phyloP scores from a whole-genome alignment of 495 filamentous ascomycete genomes.

The Lepraria neglecta region DNA sequence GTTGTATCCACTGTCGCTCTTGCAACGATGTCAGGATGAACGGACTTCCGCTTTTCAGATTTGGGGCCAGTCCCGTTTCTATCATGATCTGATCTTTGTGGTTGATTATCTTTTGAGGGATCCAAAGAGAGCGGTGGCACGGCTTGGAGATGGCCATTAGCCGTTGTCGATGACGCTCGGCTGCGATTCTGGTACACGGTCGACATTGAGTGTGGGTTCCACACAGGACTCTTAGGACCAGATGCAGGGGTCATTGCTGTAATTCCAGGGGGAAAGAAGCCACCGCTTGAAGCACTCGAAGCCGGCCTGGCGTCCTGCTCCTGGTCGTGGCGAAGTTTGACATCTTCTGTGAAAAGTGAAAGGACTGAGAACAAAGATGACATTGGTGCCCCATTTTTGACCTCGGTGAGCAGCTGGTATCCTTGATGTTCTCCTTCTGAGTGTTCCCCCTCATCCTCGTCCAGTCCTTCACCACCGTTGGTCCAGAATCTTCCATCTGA shows the following conservation, averaged over 20 bases:
- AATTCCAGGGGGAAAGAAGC: constrained; percentile 29
- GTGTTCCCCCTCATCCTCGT: constrained; percentile 62
- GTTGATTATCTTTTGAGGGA: constrained; percentile 30
- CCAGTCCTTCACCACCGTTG: constrained; percentile 36
- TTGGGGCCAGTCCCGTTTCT: constrained; percentile 14
- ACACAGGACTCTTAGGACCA: constrained; percentile 41
- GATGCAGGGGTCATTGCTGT: constrained; percentile 41
- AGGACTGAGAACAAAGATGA: constrained; percentile 96
- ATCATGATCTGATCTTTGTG: constrained; percentile 24
- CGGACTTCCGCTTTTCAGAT: constrained; percentile 54
- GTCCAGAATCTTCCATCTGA: constrained; percentile 30
- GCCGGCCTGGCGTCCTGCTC: constrained; percentile 48
- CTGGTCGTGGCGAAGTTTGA: constrained; percentile 64
- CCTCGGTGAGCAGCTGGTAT: constrained; percentile 92
- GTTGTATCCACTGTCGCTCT: constrained; percentile 96
- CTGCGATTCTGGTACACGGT: constrained; percentile 19
- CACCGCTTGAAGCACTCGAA: constrained; percentile 41
- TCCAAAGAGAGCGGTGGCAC: constrained; percentile 76
- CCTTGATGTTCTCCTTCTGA: constrained; percentile 57
- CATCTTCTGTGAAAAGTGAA: constrained; percentile 91
- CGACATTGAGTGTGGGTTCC: constrained; percentile 29
- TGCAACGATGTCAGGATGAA: constrained; percentile 93
- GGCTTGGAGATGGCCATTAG: constrained; percentile 37
- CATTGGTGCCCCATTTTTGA: constrained; percentile 98
- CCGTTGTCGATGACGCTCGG: constrained; percentile 23